phyloP scores from a whole-genome alignment of 306 rosid genomes.

The Carpinus fangiana region DNA sequence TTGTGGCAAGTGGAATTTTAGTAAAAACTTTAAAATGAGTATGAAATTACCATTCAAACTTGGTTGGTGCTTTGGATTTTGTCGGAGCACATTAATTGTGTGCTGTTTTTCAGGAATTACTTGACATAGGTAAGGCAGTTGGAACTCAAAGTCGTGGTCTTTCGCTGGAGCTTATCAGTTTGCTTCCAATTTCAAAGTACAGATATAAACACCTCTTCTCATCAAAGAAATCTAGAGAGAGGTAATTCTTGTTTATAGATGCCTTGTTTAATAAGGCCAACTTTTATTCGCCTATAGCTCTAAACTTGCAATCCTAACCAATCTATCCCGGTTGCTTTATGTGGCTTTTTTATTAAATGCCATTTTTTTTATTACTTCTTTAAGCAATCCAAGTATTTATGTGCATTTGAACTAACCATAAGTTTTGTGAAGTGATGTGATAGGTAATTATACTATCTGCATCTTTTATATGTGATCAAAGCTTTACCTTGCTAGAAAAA shows the following conservation, averaged over 20 bases:
- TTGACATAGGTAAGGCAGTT: conserved; percentile 85
- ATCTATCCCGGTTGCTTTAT: not conserved
- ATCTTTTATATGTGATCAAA: not conserved
- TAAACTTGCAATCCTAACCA: not conserved
- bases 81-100: not conserved
- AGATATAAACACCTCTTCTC: conserved; percentile 71
- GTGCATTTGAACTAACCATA: not conserved
- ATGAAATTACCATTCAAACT: conserved; percentile 7
- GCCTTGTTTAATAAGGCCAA: not conserved
- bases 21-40: conserved; percentile 1
- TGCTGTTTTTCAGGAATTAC: conserved; percentile 59
- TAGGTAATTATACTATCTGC: not conserved
- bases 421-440: not conserved
- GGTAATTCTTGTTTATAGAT: conserved; percentile 43
- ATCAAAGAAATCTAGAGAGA: conserved; percentile 62
- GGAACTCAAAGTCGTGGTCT: conserved; percentile 89
- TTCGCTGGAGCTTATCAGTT: conserved; percentile 69
- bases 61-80: conserved; percentile 8
- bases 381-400: not conserved
- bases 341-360: not conserved
- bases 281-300: not conserved
- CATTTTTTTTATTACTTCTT: not conserved
- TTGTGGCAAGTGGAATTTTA: conserved; percentile 2
- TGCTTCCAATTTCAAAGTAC: conserved; percentile 75
- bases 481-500: not conserved